Conservation (phyloP, 2,329 filamentous ascomycete genomes). For the Aspergillus tamarii region DNA sequence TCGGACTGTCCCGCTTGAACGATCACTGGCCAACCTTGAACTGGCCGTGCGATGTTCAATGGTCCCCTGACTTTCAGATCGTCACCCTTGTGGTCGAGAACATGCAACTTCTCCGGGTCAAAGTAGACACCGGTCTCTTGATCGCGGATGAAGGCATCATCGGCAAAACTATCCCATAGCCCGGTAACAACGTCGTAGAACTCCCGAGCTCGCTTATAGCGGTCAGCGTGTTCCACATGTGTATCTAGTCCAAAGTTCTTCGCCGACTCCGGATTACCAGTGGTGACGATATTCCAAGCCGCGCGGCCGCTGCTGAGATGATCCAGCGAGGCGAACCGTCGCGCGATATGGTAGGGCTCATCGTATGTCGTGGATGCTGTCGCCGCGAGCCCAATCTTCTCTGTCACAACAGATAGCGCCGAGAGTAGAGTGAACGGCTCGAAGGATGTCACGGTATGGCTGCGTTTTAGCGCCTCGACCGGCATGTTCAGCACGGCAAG, state of each 20-base stretch:
- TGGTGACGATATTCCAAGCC: conserved; percentile 60
- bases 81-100: conserved; percentile 55
- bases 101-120: conserved; percentile 57
- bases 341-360: conserved; percentile 56
- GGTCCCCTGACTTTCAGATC: conserved; percentile 53
- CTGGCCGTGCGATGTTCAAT: conserved; percentile 56
- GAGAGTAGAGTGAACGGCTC: conserved; percentile 59
- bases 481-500: conserved; percentile 61
- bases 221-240: conserved; percentile 53
- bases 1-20: conserved; percentile 60
- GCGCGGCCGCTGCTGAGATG: conserved; percentile 55
- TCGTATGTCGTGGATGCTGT: conserved; percentile 59
- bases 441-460: conserved; percentile 62
- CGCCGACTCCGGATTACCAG: conserved; percentile 55
- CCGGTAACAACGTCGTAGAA: conserved; percentile 59
- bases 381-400: conserved; percentile 55
- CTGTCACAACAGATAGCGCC: conserved; percentile 53
- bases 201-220: conserved; percentile 56
- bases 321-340: conserved; percentile 57
- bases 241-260: conserved; percentile 58
- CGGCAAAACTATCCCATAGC: conserved; percentile 59
- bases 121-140: conserved; percentile 53
- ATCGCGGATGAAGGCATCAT: conserved; percentile 58
- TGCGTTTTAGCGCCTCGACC: conserved; percentile 59
- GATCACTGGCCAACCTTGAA: conserved; percentile 61